Conservation (phyloP, 345 rosid genomes). For the Gossypium mustelinum region DNA sequence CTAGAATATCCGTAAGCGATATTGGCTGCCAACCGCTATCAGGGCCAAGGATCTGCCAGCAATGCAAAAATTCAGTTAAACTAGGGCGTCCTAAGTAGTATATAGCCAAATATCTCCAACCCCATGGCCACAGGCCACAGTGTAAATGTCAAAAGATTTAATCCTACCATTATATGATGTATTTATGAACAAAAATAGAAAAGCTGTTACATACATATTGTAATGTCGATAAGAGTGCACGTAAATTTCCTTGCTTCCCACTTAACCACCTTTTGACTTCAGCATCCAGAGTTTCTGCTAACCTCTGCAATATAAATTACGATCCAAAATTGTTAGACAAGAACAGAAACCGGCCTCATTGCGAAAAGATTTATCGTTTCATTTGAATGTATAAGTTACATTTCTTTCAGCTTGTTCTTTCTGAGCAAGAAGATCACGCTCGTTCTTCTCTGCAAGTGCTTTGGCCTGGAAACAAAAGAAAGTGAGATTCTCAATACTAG, state of each 20-base stretch:
- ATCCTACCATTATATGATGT: not conserved
- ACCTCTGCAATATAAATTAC: slow-evolving; percentile 48
- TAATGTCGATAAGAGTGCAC: slow-evolving; percentile 86
- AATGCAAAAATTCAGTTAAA: not conserved
- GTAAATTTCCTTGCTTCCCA: slow-evolving; percentile 86
- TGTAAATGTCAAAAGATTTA: not conserved
- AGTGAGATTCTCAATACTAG: slow-evolving; percentile 14
- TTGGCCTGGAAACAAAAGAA: slow-evolving; percentile 59
- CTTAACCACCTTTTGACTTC: slow-evolving; percentile 92
- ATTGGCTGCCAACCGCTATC: slow-evolving; percentile 94
- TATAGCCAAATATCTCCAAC: not conserved
- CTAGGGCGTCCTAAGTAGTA: not conserved
- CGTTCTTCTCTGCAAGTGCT: slow-evolving; percentile 93
- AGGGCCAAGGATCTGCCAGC: slow-evolving; percentile 75
- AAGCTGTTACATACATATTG: slow-evolving; percentile 55
- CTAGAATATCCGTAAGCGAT: slow-evolving; percentile 68
- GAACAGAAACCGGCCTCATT: not conserved
- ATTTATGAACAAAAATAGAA: not conserved
- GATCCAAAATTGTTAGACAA: slow-evolving; percentile 21
- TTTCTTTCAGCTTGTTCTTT: slow-evolving; percentile 90
- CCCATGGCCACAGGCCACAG: not conserved
- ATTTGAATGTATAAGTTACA: slow-evolving; percentile 38
- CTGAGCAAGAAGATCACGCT: slow-evolving; percentile 73
- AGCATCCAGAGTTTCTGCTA: slow-evolving; percentile 73
- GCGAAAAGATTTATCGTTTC: not conserved